These are phyloP conservation scores for Solanum neorickii DNA, from an alignment of 257 asterid genomes.

Conservation along the genomic window DNA sequence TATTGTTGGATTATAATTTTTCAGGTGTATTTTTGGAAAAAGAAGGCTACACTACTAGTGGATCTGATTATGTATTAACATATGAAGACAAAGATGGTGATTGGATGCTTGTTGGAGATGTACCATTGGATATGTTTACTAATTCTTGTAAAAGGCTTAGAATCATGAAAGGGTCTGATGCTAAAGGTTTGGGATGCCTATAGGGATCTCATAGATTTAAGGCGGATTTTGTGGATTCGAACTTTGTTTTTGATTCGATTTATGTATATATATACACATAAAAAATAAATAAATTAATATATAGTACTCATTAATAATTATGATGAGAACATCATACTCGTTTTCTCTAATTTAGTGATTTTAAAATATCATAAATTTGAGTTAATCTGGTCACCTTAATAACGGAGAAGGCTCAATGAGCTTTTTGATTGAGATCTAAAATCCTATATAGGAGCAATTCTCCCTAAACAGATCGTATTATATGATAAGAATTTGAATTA, in stretches of 20 bases:
- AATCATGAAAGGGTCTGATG: background rate
- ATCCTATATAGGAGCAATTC: background rate
- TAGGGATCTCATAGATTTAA: background rate
- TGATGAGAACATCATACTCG: background rate
- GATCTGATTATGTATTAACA: background rate
- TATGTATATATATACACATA: background rate
- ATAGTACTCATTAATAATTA: background rate
- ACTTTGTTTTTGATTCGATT: background rate
- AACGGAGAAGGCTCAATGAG: background rate
- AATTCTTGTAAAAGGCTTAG: background rate
- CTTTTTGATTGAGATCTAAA: background rate
- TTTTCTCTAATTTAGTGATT: background rate
- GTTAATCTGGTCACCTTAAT: background rate
- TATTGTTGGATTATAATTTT: background rate
- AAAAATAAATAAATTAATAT: background rate
- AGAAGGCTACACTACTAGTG: background rate
- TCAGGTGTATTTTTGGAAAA: background rate
- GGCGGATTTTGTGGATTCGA: background rate
- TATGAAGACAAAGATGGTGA: background rate
- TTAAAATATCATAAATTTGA: background rate
- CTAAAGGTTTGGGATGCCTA: background rate
- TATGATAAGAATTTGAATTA: background rate
- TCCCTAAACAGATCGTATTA: too few relatives aligned
- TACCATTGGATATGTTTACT: background rate
- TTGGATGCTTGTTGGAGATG: slow-evolving; percentile 3